Conservation (phyloP, 805 yeast species). For the Nakazawaea holstii region DNA sequence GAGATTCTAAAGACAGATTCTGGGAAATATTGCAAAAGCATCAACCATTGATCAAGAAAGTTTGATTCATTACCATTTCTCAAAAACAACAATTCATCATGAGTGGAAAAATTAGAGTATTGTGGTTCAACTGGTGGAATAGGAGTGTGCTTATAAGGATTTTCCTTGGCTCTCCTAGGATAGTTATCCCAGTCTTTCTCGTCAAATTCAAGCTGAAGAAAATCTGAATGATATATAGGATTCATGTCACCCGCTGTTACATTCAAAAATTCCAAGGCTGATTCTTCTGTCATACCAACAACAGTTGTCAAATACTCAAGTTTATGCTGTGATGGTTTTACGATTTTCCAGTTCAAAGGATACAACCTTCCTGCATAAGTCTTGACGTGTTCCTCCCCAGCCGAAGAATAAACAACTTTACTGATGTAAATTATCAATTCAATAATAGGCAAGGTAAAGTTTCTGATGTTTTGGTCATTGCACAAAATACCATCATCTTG, state of each 20-base stretch:
- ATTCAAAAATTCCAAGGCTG: constrained; percentile 23
- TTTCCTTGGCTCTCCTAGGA: constrained; percentile 12
- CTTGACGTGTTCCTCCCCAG: constrained; percentile 29
- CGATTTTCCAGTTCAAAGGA: constrained; percentile 33
- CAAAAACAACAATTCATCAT: constrained; percentile 34
- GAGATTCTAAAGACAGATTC: constrained; percentile 28
- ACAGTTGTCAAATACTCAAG: constrained; percentile 24
- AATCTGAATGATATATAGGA: constrained; percentile 14
- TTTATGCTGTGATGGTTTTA: constrained; percentile 33
- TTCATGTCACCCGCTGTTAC: constrained; percentile 19
- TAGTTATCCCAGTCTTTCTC: constrained; percentile 26
- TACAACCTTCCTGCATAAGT: constrained; percentile 29
- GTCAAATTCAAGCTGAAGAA: constrained; percentile 17
- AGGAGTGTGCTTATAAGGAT: constrained; percentile 20
- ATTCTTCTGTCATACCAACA: constrained; percentile 26
- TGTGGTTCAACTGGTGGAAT: constrained; percentile 32
- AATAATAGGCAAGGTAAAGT: constrained; percentile 32
- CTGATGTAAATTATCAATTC: constrained; percentile 41
- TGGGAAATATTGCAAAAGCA: constrained; percentile 39
- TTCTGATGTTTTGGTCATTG: constrained; percentile 14
- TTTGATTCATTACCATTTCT: constrained; percentile 30
- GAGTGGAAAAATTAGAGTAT: constrained; percentile 29
- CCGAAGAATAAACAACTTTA: constrained; percentile 32
- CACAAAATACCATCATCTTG: constrained; percentile 18
- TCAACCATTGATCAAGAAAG: constrained; percentile 36